Evolutionary conservation across 2,329 filamentous ascomycete genomes (phyloP), one percentile per base, ranked within the genome.

Genomic region (Ceratocystis huliohia): DNA sequence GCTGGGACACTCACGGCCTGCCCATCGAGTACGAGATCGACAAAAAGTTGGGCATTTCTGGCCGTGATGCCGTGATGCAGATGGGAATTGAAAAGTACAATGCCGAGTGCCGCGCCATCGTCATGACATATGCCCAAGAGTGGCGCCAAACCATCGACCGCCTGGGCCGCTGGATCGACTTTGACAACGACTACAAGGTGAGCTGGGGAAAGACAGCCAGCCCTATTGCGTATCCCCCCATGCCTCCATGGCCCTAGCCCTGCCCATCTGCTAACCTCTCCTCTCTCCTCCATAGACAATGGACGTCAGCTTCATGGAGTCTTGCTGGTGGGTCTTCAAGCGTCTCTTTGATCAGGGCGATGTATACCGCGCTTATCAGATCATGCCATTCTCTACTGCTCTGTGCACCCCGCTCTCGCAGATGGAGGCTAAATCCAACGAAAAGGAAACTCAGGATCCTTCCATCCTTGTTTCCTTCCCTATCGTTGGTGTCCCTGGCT

Each of bases 1-100:
- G 91, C 65, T 95, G 90, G 90, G 91, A 95, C 66, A 84, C 90
- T 1, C 90, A 95, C 74, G 90, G 90, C 69, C 81, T 95, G 68
- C 90, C 90, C 15, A 91, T 95, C 71, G 91, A 95, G 78, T 88
- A 93, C 75, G 91, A 95, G 77, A 95, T 95, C 72, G 91, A 95
- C 80, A 95, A 95, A 81, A 89, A 90, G 77, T 81, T 93, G 69
- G 88, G 88, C 46, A 89, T 94, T 74, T 87, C 87, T 70, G 88
- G 88, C 65, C 86, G 87, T 72, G 87, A 91, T 70, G 89, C 89
- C 6, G 90, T 96, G 50, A 82, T 87, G 77, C 81, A 92, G 76
- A 81, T 94, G 71, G 91, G 91, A 63, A 84, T 95, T 69, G 87
- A 82, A 69, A 87, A 87, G 72, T 96, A 95, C 78, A 96, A 95